Percentiles rank a stretch among this genome's conserved stretches.
These are phyloP conservation scores for Chrysosporium keratinophilum DNA, from an alignment of 2,329 filamentous ascomycete species.

Conservation along the genomic window DNA sequence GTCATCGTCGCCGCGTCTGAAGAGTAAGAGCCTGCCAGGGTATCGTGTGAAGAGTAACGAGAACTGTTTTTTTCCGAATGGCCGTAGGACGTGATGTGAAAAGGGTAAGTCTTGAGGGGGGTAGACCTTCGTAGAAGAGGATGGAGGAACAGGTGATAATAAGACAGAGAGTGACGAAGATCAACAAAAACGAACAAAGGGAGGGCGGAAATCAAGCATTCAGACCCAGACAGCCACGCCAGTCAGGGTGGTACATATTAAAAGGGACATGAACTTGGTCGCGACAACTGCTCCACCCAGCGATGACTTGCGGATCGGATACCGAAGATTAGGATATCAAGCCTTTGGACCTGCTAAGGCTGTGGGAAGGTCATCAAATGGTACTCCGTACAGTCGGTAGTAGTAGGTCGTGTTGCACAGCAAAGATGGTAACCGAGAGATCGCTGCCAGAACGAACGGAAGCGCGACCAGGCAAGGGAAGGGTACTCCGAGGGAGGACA, in stretches of 20 bases:
- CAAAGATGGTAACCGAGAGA: not conserved
- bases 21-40: not conserved
- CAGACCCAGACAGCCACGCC: constrained; percentile 1
- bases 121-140: not conserved
- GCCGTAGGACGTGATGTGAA: not conserved
- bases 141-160: not conserved
- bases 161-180: not conserved
- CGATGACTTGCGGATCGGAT: not conserved
- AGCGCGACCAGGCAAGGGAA: not conserved
- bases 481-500: not conserved
- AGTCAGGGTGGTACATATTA: constrained; percentile 1
- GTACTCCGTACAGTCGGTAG: no score
- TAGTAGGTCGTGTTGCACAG: not conserved
- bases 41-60: not conserved
- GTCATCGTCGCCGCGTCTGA: not conserved
- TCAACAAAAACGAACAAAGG: not conserved
- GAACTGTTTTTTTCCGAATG: not conserved
- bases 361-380: no score
- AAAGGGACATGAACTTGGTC: not conserved
- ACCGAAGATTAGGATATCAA: constrained; percentile 7
- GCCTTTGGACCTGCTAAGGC: no score
- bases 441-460: constrained; percentile 3
- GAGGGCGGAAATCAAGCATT: not conserved
- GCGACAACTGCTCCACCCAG: not conserved
- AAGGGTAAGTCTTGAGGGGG: not conserved